Evolutionary conservation across 805 yeast species (phyloP), one percentile per base, ranked within the genome.

Genomic region (Candida awuae): DNA sequence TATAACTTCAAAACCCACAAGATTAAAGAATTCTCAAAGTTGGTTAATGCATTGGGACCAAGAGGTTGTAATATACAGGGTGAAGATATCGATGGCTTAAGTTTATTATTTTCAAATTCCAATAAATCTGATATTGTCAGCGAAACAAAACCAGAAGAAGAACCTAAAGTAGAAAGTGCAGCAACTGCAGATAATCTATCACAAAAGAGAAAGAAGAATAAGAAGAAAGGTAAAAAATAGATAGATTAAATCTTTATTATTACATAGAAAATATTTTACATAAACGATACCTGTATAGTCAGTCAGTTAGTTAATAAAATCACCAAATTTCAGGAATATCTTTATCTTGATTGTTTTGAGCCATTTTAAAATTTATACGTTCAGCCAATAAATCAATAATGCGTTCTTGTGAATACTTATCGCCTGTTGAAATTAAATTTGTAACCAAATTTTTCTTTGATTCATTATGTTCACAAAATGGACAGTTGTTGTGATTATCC

Each of bases 21-120:
- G 47, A 61, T 70, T 34, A 84, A 85, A 55, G 94, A 86, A 56
- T 71, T 87, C 32, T 76, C 84, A 18, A 71, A 88, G 48, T 54
- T 86, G 17, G 62, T 84, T 55, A 73, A 84, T 35, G 81, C 84
- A 6, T 53, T 86, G 34, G 94, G 94, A 0, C 87, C 87, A 5
- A 63, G 68, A 38, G 80, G 62, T 13, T 49, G 78, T 36, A 38
- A 29, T 32, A 32, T 46, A 10, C 32, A 43, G 3, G 41, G 46
- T 10, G 34, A 48, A n/a, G 56, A 55, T 36, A 35, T 55, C 18
- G 51, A 52, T 14, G 61, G 61, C 3, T 40, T 54, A 19, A 43
- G 54, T 18, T 40, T 55, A 33, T 35, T 52, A 16, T 43, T 56
- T 48, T 39, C 50, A 10, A 53, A 56, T 37, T 46, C 40, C 18